Evolutionary conservation across 306 rosid genomes (phyloP), one percentile per base, ranked within the genome.

Genomic region (Rosa rugosa): DNA sequence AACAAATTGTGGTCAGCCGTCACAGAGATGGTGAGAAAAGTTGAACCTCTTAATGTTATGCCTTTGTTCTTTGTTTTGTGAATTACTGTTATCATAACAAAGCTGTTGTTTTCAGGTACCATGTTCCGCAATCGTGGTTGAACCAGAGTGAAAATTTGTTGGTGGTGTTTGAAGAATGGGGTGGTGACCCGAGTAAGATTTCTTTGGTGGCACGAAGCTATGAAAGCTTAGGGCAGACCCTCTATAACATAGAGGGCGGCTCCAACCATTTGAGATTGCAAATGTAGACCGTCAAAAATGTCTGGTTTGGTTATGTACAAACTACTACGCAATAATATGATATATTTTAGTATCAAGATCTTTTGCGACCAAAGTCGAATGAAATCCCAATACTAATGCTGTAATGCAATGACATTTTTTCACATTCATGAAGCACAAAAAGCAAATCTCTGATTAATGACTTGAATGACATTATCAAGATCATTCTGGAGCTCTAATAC

Each of bases 81-180:
- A 23, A 27, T 63, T 63, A 16, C 65, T 79, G 60, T 51, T 38
- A 53, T 38, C 63, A 47, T 79, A 68, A 60, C 56, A 79, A 68
- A 31, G 27, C 72, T 77, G 67, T 66, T 75, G 25, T 83, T 75
- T 71, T 72, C 90, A 95, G 99, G 99, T 95, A 95, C 84, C 99
- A 93, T 69, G 87, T 93, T 80, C 99, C 99, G n/a, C 88, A 90
- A 36, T 88, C 96, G 6, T 95, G 99, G 99, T 77, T 95, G 86
- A 87, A 78, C 38, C 86, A 90, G 5, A 80, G 75, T 8, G 98
- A 77, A 25, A 95, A 95, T 69, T 76, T 88, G 46, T 64, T 95
- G 83, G 96, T 93, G 20, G 88, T 93, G 85, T 91, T 95, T 63
- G 99, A 95, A 79, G 99, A 95, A 84, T 93, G 83, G 92, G 99